These are phyloP conservation scores for Ehretia macrophylla DNA, from an alignment of 257 asterid genomes.

Conservation along the genomic window DNA sequence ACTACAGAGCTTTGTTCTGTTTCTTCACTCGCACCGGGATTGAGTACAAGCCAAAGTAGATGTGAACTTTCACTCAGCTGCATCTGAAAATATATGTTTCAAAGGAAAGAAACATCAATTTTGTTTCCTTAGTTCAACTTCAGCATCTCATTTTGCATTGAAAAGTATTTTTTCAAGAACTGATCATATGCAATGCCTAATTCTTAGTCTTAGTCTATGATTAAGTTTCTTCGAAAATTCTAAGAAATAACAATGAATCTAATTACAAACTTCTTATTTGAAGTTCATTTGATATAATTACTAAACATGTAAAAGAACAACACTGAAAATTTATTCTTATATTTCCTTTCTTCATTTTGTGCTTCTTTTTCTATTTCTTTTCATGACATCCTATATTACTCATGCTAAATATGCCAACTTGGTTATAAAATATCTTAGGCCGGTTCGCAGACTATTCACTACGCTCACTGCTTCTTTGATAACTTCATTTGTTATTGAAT, in stretches of 20 bases:
- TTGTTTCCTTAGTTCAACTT: neutral
- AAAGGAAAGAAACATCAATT: neutral
- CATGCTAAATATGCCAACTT: neutral
- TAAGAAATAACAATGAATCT: neutral
- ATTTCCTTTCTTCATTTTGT: neutral
- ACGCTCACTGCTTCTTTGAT: neutral
- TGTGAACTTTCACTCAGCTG: conserved; percentile 51
- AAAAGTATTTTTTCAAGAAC: too few relatives aligned
- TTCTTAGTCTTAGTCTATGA: too few relatives aligned
- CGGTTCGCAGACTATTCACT: too few relatives aligned
- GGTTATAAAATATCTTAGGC: neutral
- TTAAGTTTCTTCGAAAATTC: too few relatives aligned
- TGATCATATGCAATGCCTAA: too few relatives aligned
- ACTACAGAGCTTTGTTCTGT: conserved; percentile 21
- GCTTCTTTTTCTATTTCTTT: neutral
- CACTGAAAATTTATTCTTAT: neutral
- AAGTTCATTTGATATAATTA: neutral
- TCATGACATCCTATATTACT: neutral
- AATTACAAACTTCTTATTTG: neutral
- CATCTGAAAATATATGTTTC: conserved; percentile 36
- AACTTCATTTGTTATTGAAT: neutral
- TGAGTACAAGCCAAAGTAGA: conserved; percentile 59
- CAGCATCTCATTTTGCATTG: too few relatives aligned
- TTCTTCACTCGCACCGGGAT: conserved; percentile 21
- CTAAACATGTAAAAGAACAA: neutral